A percentile compares a stretch with the other conserved stretches of the same genome.
Evolutionary conservation across 2,329 filamentous ascomycete genomes (phyloP).

Genomic region (Ilyonectria destructans): DNA sequence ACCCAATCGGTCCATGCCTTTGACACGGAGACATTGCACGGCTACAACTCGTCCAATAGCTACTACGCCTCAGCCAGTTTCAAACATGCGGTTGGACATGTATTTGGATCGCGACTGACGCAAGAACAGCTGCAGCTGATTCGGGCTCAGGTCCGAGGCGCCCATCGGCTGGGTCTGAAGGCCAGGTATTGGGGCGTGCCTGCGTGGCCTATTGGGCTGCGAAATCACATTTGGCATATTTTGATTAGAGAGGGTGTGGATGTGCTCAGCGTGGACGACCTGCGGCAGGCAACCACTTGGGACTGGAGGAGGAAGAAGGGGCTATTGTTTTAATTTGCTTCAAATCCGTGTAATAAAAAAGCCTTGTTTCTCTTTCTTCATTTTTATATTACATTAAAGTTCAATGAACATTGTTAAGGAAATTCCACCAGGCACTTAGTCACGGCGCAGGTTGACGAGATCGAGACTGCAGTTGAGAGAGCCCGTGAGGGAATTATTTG

Average conservation of each 20-base stretch:
- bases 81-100: conserved; percentile 7
- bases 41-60: not conserved
- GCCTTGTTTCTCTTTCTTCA: not conserved
- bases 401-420: no score
- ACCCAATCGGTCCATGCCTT: not conserved
- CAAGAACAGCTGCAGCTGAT: conserved; percentile 1
- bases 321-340: conserved; percentile 3
- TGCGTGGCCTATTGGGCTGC: conserved; percentile 5
- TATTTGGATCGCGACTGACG: conserved; percentile 7
- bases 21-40: not conserved
- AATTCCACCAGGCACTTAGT: no score
- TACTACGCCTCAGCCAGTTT: conserved; percentile 4
- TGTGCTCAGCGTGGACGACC: conserved; percentile 5
- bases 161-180: conserved; percentile 4
- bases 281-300: conserved; percentile 7
- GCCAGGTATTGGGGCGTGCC: conserved; percentile 9
- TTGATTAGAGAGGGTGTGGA: conserved; percentile 6
- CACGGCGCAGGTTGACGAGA: no score
- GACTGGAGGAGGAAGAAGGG: conserved; percentile 7
- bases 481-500: no score
- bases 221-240: conserved; percentile 12
- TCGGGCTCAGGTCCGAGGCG: conserved; percentile 6
- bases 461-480: no score
- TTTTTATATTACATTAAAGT: no score
- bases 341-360: not conserved